Evolutionary conservation across 352 stramenopile species (phyloP), one percentile per base, ranked within the genome.

Genomic region (Pythium diclinum): DNA sequence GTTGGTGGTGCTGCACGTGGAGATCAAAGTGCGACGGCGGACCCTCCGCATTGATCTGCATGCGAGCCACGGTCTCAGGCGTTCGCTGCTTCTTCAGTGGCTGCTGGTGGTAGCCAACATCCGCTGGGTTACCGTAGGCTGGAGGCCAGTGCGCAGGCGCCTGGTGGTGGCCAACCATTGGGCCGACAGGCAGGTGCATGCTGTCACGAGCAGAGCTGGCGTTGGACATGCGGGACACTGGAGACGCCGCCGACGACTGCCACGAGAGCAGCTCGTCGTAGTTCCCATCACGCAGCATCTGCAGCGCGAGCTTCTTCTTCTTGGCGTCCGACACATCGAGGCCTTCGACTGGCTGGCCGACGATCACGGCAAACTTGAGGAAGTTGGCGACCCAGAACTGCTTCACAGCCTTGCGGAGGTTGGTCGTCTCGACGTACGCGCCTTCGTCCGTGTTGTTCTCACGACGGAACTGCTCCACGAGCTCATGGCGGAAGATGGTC

Each of bases 361-460:
- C 73, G 8, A 88, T 69, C 23, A 95, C 75, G 4, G 86, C 81
- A 52, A 95, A 89, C 65, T 91, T 92, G 62, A 95, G 71, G 59
- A 95, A 91, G 59, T 91, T 92, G 69, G 64, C 67, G 34, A 92
- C 83, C 86, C 86, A 95, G 55, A 95, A 95, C 72, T 95, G 83
- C 67, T 90, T 82, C 51, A 93, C 86, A 6, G 86, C 86, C 36
- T 85, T 75, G 19, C 83, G 77, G 14, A 95, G 67, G 68, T 91
- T 79, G 21, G 87, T 67, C 13, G 84, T 81, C 65, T 95, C 86
- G 44, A 87, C 68, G 38, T 88, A 73, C 40, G 83, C 81, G 23
- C 83, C 84, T 28, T 93, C 83, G 52, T 89, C 77, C 32, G 83
- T 89, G 66, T 91, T 91, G 76, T 91, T 95, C 61, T 95, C 86